These are phyloP conservation scores for Periglandula ipomoeae DNA, from an alignment of 2,329 filamentous ascomycete species.

Conservation along the genomic window DNA sequence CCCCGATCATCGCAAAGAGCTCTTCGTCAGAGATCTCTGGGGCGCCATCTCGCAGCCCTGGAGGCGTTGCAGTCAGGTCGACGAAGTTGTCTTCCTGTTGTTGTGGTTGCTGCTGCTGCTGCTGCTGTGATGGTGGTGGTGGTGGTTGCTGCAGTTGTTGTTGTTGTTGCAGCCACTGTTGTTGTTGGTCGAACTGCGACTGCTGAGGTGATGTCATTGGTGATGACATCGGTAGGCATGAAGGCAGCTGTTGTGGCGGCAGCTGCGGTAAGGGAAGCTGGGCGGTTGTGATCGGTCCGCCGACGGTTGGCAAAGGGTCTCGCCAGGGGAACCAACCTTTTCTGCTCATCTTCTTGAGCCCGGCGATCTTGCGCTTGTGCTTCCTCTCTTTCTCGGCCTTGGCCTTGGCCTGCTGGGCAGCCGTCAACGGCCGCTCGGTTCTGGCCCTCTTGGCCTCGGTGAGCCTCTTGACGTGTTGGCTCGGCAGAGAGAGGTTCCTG, in stretches of 20 bases:
- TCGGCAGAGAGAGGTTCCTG: neutral
- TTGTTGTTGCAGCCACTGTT: neutral
- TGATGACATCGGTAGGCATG: no score
- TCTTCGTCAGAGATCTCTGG: neutral
- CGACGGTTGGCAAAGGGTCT: neutral
- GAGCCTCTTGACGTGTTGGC: rapidly evolving
- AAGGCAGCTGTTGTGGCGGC: neutral
- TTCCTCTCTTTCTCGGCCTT: neutral
- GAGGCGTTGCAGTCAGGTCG: no score
- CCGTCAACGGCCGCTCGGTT: neutral
- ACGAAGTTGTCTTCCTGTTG: no score
- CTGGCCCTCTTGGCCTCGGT: neutral
- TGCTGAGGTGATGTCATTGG: no score
- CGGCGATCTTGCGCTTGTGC: neutral
- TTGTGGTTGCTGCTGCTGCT: no score
- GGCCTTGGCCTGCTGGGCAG: neutral
- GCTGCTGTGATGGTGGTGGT: neutral
- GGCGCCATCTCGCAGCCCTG: no score
- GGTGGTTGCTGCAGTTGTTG: neutral
- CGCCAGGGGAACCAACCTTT: neutral
- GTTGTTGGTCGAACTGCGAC: neutral
- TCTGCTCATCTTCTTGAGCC: neutral
- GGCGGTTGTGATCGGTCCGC: neutral
- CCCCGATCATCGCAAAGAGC: no score
- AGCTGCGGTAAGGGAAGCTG: neutral